A percentile compares a stretch with the other conserved stretches of the same genome.
phyloP scores from a whole-genome alignment of 805 yeast genomes.

The Metschnikowia dekortorum region DNA sequence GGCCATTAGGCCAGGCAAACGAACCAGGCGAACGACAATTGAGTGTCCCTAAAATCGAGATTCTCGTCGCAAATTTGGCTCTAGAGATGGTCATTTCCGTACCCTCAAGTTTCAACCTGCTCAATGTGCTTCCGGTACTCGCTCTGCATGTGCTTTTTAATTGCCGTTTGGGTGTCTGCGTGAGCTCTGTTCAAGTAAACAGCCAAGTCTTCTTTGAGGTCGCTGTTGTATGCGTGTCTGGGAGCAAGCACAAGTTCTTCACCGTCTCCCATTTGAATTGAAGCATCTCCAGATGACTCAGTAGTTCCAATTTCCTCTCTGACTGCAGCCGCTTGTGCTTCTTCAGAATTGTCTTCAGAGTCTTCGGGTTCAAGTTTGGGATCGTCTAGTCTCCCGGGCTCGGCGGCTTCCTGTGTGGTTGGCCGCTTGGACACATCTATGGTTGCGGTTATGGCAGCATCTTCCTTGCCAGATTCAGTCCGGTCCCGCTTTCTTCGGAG shows the following conservation, averaged over 20 bases:
- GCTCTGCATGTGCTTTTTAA: conserved; percentile 24
- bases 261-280: not conserved
- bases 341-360: not conserved
- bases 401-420: too few relatives aligned
- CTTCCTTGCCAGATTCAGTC: not conserved
- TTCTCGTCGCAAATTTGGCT: too few relatives aligned
- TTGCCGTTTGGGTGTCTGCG: conserved; percentile 23
- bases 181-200: conserved; percentile 24
- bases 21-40: too few relatives aligned
- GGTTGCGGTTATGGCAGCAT: too few relatives aligned
- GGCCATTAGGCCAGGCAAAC: too few relatives aligned
- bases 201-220: conserved; percentile 28
- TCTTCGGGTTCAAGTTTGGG: too few relatives aligned
- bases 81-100: not conserved
- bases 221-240: conserved; percentile 21
- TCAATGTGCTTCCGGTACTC: conserved; percentile 15
- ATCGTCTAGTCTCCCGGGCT: too few relatives aligned
- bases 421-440: too few relatives aligned
- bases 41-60: too few relatives aligned
- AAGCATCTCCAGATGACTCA: not conserved
- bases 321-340: not conserved
- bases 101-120: not conserved
- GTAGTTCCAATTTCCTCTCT: not conserved
- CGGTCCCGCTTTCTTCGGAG: conserved; percentile 11
- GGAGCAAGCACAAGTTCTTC: not conserved